Conservation (phyloP, 805 yeast species). For the Zygosaccharomyces kombuchaensis region DNA sequence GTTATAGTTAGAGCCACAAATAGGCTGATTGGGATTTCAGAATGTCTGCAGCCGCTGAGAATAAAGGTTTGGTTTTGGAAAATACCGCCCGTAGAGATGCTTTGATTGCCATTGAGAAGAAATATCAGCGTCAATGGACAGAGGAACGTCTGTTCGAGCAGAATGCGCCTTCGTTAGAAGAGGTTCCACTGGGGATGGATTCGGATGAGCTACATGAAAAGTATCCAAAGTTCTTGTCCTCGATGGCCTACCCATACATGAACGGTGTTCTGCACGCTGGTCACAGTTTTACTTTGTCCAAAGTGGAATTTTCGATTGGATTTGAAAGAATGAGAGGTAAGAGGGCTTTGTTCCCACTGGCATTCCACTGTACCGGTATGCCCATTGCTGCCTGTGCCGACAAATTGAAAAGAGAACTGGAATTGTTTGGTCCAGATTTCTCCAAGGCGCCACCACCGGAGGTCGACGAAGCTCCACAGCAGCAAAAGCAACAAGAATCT, state of each 20-base stretch:
- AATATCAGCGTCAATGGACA: slow-evolving; percentile 82
- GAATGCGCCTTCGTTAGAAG: slow-evolving; percentile 78
- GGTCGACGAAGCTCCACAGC: slow-evolving; percentile 46
- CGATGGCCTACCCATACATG: slow-evolving; percentile 99
- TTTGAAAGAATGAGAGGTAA: slow-evolving; percentile 94
- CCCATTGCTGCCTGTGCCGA: slow-evolving; percentile 96
- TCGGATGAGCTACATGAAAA: slow-evolving; percentile 69
- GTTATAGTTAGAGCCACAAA: background rate
- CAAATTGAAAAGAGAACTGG: slow-evolving; percentile 88
- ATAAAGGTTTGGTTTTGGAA: slow-evolving; percentile 37
- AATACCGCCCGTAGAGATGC: slow-evolving; percentile 94
- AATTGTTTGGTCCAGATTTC: slow-evolving; percentile 81
- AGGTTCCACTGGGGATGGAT: slow-evolving; percentile 49
- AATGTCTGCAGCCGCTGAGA: slow-evolving; percentile 29
- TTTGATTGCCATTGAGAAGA: slow-evolving; percentile 80
- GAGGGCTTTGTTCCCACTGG: slow-evolving; percentile 88
- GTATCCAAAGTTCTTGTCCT: slow-evolving; percentile 82
- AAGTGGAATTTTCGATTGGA: slow-evolving; percentile 87
- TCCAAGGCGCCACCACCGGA: slow-evolving; percentile 58
- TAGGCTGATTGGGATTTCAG: background rate
- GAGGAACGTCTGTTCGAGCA: slow-evolving; percentile 82
- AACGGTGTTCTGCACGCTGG: slow-evolving; percentile 98
- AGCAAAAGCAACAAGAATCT: slow-evolving; percentile 39
- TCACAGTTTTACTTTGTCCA: slow-evolving; percentile 90
- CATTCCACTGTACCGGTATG: slow-evolving; percentile 99